phyloP scores from a whole-genome alignment of 116 monocot genomes.

The Phalaenopsis hybrid region DNA sequence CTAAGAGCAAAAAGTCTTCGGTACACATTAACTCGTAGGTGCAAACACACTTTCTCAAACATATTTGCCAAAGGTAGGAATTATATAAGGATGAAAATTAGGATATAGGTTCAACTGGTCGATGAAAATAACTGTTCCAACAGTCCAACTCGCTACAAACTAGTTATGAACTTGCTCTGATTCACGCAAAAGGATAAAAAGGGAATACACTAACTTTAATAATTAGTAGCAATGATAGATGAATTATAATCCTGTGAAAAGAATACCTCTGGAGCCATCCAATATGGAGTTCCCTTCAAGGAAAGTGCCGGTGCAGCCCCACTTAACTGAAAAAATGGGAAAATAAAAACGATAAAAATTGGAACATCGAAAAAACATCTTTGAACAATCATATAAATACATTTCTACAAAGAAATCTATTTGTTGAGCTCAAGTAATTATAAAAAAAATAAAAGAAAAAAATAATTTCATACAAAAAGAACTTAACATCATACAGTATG shows the following conservation, averaged over 20 bases:
- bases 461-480: neutral
- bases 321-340: slow-evolving; percentile 43
- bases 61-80: neutral
- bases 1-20: too few relatives aligned
- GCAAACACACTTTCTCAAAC: neutral
- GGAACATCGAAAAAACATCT: neutral
- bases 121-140: neutral
- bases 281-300: slow-evolving; percentile 80
- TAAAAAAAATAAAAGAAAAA: neutral
- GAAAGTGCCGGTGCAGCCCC: slow-evolving; percentile 55
- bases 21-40: neutral
- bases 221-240: slow-evolving; percentile 2
- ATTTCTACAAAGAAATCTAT: neutral
- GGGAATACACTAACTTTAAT: neutral
- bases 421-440: neutral
- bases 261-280: slow-evolving; percentile 96
- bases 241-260: neutral
- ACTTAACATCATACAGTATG: neutral
- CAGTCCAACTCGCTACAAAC: neutral
- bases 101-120: neutral
- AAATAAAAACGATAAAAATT: too few relatives aligned
- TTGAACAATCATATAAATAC: neutral
- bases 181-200: neutral
- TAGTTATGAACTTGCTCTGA: neutral
- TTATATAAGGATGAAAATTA: neutral